Base-by-base conservation (phyloP, 345 rosid genomes). In the Diplotaxis tenuifolia region DNA sequence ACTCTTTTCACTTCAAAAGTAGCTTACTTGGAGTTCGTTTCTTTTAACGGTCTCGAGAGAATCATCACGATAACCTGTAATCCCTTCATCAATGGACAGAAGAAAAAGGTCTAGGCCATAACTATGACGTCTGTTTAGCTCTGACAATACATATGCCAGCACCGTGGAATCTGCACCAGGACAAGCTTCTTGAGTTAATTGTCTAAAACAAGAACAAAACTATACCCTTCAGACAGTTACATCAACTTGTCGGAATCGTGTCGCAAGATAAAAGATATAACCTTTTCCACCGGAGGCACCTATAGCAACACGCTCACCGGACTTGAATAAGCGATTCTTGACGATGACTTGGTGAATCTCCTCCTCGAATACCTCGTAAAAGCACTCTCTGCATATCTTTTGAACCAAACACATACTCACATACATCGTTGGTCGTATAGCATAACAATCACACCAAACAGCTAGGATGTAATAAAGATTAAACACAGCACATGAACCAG, bases 231-330 rank as follows among this genome's bases (percentile, higher is more conserved):
- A 40, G 5, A 40, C 47, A 40, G 47, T 40, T 40, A 6, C 16
- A 7, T 16, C 11, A 50, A 9, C 55, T n/a, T 18, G 21, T 18
- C 11, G 4, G 54, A 49, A 49, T 49, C 4, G 18, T 18, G 22
- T 49, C 3, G 1, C 21, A 3, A 5, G 57, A 23, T 23, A 52
- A 22, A 54, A 20, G 16, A 11, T 9, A 1, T 52, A 6, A 91
- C 97, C 95, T 91, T 94, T 94, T 64, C 98, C 98, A 42, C 96
- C 96, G 2, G 98, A 94, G 5, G 96, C 97, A 56, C 97, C 96
- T 7, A 94, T 86, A 18, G 86, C 98, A 64, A 94, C 78, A 5
- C 97, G 88, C 31, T 94, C 93, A 25, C 93, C 92, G 4, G 89
- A 83, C 73, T 88, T 94, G 66, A 94, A 88, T 15, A 94, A 73